Evolutionary conservation across 2,329 filamentous ascomycete species (phyloP).

Genomic region (Clonostachys rhizophaga): DNA sequence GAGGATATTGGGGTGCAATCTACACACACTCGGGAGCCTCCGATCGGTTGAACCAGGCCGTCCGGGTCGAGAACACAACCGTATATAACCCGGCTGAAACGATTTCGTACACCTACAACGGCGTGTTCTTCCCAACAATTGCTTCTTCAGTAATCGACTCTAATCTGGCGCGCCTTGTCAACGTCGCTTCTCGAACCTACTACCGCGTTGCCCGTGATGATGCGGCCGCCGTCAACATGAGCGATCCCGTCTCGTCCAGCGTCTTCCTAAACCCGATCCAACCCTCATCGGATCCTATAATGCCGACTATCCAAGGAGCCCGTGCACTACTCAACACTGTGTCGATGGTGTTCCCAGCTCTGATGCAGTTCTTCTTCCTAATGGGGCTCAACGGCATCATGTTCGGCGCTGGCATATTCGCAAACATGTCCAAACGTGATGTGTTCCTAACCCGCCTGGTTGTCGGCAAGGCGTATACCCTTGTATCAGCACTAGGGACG

Average conservation of each 20-base stretch:
- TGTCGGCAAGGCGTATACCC: slow-evolving; percentile 20
- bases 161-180: slow-evolving; percentile 18
- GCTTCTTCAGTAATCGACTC: slow-evolving; percentile 16
- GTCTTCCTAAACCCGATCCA: slow-evolving; percentile 26
- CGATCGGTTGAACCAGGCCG: slow-evolving; percentile 15
- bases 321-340: slow-evolving; percentile 30
- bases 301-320: slow-evolving; percentile 23
- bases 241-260: slow-evolving; percentile 13
- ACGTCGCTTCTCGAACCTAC: slow-evolving; percentile 12
- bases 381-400: slow-evolving; percentile 4
- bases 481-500: slow-evolving; percentile 27
- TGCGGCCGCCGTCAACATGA: slow-evolving; percentile 13
- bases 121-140: slow-evolving; percentile 24
- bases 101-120: slow-evolving; percentile 27
- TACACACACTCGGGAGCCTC: slow-evolving; percentile 23
- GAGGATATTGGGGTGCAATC: slow-evolving; percentile 28
- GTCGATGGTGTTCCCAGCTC: slow-evolving; percentile 25
- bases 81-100: slow-evolving; percentile 22
- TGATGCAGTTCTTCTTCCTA: slow-evolving; percentile 20
- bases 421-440: slow-evolving; percentile 11
- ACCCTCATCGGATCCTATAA: slow-evolving; percentile 16
- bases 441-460: slow-evolving; percentile 14
- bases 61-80: slow-evolving; percentile 13
- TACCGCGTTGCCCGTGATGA: slow-evolving; percentile 10
- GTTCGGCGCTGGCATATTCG: neutral